A percentile compares a stretch with the other conserved stretches of the same genome.
Conservation (phyloP, 192 early-diverging fungal genomes). For the Coemansia sp. region DNA sequence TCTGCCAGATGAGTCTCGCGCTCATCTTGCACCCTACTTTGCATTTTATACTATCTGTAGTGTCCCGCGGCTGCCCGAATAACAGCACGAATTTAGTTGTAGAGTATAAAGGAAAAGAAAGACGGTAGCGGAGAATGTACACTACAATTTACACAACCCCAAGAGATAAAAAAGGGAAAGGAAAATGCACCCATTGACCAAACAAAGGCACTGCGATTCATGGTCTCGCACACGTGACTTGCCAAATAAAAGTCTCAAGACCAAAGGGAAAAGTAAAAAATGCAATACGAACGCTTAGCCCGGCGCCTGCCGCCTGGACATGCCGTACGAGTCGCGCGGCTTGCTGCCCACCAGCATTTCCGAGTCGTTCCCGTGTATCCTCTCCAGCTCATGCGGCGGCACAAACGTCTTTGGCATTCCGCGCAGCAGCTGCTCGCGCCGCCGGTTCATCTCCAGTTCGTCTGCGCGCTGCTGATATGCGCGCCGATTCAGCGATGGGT, state of each 20-base stretch:
- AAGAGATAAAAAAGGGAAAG: slow-evolving; percentile 6
- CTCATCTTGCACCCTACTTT: neutral
- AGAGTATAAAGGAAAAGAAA: neutral
- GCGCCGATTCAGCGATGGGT: slow-evolving; percentile 30
- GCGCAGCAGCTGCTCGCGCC: slow-evolving; percentile 30
- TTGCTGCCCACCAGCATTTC: slow-evolving; percentile 52
- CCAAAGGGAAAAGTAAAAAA: neutral
- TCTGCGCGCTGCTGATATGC: slow-evolving; percentile 28
- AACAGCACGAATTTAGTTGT: too few species aligned
- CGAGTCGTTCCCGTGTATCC: slow-evolving; percentile 28
- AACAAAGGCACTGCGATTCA: neutral
- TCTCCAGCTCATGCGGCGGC: slow-evolving; percentile 47
- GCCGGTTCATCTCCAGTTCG: slow-evolving; percentile 29
- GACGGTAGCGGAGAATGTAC: neutral
- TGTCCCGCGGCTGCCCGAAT: neutral
- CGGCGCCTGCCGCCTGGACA: slow-evolving; percentile 35
- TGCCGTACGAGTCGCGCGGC: slow-evolving; percentile 44
- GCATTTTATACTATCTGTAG: too few species aligned
- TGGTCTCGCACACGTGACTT: slow-evolving; percentile 1
- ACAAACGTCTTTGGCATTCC: slow-evolving; percentile 49
- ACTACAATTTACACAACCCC: neutral
- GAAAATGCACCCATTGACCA: neutral
- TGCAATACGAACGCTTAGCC: neutral
- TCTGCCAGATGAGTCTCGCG: slow-evolving; percentile 7
- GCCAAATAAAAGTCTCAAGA: neutral